phyloP scores from a whole-genome alignment of 371 early-diverging fungal species.

The Lichtheimia corymbifera region DNA sequence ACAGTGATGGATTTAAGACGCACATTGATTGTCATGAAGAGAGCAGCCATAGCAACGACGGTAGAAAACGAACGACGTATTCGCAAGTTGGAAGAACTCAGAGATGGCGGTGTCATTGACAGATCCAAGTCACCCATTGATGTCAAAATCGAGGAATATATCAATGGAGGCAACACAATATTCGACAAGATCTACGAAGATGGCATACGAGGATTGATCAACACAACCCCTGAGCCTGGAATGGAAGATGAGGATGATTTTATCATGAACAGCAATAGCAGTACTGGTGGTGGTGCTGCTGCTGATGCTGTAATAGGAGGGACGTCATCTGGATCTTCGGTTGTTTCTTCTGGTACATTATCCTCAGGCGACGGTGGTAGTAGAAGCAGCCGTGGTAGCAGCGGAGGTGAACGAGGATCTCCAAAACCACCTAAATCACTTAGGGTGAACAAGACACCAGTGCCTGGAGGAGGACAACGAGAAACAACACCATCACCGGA shows the following conservation, averaged over 20 bases:
- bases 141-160: constrained; percentile 47
- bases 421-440: constrained; percentile 15
- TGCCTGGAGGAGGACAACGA: constrained; percentile 2
- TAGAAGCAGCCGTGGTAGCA: constrained; percentile 1
- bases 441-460: constrained; percentile 7
- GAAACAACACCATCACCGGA: constrained; percentile 36
- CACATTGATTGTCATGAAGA: constrained; percentile 80
- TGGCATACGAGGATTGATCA: constrained; percentile 50
- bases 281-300: background rate
- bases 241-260: background rate
- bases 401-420: background rate
- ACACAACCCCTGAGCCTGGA: constrained; percentile 32
- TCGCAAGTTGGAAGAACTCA: constrained; percentile 58
- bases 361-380: constrained; percentile 8
- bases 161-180: constrained; percentile 54
- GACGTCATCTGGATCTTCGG: constrained; percentile 20
- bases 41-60: constrained; percentile 75
- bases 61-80: constrained; percentile 80
- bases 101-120: background rate
- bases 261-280: background rate
- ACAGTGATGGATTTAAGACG: constrained; percentile 70
- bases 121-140: constrained; percentile 23
- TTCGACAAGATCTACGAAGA: constrained; percentile 66
- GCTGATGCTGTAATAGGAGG: constrained; percentile 3
- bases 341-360: constrained; percentile 9